Base-by-base conservation (phyloP, 2,329 filamentous ascomycete species). In the Diplodia sapinea region DNA sequence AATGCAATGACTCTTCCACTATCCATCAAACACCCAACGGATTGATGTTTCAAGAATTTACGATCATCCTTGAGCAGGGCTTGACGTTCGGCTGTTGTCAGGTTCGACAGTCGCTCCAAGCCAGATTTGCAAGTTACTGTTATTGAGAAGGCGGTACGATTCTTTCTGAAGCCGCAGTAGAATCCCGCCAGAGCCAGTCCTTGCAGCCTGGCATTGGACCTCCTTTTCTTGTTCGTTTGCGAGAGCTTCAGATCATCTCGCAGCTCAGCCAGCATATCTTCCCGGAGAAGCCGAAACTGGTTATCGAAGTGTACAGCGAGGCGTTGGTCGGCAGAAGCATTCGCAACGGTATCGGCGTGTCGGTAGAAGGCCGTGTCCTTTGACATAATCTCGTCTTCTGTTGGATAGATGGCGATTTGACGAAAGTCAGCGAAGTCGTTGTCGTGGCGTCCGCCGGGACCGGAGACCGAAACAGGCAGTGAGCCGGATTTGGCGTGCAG, bases 211-310 rank as follows among this genome's bases (percentile, higher is more conserved):
- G 79, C 67, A 1, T 78, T 74, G 47, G 81, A 77, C 23, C 79
- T 73, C 15, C 82, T 83, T 38, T 51, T 82, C n/a, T 77, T 33
- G 31, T 33, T 78, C 0, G 83, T 83, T 12, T 75, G 79, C 0
- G 84, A 81, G 4, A 82, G 77, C 33, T 87, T 82, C 0, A 89
- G 74, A 57, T 90, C 89, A 9, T 88, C 85, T 1, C 87, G 83
- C 2, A 93, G 79, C 69, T 90, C 89, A 0, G 82, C 85, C 0
- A 93, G 77, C 83, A 92, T 88, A 69, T 93, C 90, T 71, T 93
- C 89, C 2, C 91, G 81, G 0, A 92, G 79, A 0, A 93, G 82
- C 0, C 91, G 88, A 70, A 91, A 94, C 63, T 92, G 88, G 72
- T 90, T 91, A 72, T 91, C 90, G 0, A 91, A 75, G 73, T 92